Base-by-base conservation (phyloP, 805 yeast species). In the Pichia occidentalis region DNA sequence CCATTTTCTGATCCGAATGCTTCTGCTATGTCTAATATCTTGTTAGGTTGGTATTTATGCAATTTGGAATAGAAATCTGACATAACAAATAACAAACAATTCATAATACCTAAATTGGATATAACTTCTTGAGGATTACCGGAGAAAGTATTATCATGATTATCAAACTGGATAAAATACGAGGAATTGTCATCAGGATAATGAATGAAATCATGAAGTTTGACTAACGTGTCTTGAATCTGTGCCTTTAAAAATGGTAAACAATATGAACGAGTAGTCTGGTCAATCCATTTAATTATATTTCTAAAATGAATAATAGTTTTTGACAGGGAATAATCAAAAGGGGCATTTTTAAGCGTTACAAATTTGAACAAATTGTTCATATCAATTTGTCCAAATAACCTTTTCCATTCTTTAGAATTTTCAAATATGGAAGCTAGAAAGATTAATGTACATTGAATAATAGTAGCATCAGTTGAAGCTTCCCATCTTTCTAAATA, bases 301-400 rank as follows among this genome's bases (percentile, higher is more conserved):
- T 75, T 76, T 23, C 73, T 62, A 22, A 76, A 56, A 16, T 77
- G 72, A 27, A 67, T 63, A 45, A 76, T 57, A 0, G 78, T 73
- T 42, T 68, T 70, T 1, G 85, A 75, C 24, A 67, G 60, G 5
- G 71, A 64, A 47, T 69, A 77, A 49, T 82, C 87, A 53, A 67
- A 80, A 0, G 90, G 81, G 2, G 74, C 70, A 37, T 75, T 70
- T 7, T 66, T 59, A 38, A 77, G 50, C 2, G 70, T 63, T 7
- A 80, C 52, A 25, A 74, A 64, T 2, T 65, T 57, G 12, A 77
- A 44, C 67, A 83, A 71, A 11, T 64, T 62, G 9, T 64, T 60
- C 42, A 67, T 61, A 1, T 60, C 49, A 7, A 75, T 51, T 14
- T 52, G 52, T n/a, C 58, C 61, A 12, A 65, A 54, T 34, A 62